Base-by-base conservation (phyloP, 768 basidiomycete genomes). In the Cyathus striatus region DNA sequence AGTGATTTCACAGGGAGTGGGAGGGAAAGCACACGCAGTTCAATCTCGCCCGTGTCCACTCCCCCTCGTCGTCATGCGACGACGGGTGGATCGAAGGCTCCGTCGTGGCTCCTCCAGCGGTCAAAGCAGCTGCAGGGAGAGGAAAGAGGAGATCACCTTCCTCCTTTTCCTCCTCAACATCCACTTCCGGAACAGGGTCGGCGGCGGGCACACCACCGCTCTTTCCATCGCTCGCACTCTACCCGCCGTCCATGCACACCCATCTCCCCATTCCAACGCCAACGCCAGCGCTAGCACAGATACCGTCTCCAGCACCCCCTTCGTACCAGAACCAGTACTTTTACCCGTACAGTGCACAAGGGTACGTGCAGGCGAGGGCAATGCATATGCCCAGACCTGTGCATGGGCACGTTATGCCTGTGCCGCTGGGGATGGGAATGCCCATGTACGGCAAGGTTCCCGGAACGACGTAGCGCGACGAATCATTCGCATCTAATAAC, bases 81-180 rank as follows among this genome's bases (percentile, higher is more conserved):
- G 42, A 43, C 9, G 63, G 63, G 4, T 66, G 64, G 64, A 56
- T 64, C 20, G 60, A 62, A 22, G 56, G 56, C 45, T 55, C 45
- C 43, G 46, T 49, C 40, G n/a, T n/a, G n/a, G n/a, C n/a, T n/a
- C n/a, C n/a, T n/a, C n/a, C n/a, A n/a, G n/a, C n/a, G n/a, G n/a
- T n/a, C n/a, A n/a, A n/a, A n/a, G n/a, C n/a, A n/a, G n/a, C n/a
- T n/a, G n/a, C n/a, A n/a, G n/a, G n/a, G n/a, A n/a, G n/a, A n/a
- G n/a, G n/a, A n/a, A n/a, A n/a, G n/a, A n/a, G n/a, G n/a, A n/a
- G n/a, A n/a, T n/a, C n/a, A n/a, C n/a, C 45, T 3, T 44, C 34
- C n/a, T 37, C 39, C 20, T 46, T 43, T 7, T 46, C 41, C 36
- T 43, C 24, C n/a, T n/a, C n/a, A n/a, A n/a, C n/a, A n/a, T n/a